These are phyloP conservation scores for Citrus australasica DNA, from an alignment of 345 rosid species.

Conservation along the genomic window DNA sequence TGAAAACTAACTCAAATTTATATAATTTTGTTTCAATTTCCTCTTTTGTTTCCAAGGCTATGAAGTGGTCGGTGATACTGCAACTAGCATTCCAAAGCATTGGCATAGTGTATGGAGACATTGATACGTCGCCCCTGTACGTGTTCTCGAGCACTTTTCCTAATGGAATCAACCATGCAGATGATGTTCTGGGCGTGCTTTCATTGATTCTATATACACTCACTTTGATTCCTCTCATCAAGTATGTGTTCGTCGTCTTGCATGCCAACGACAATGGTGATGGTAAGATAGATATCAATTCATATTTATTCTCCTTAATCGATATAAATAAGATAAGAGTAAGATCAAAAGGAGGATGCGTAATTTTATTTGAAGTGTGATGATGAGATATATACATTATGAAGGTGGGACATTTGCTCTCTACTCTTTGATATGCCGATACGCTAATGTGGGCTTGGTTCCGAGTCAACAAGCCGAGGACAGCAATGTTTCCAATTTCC, in stretches of 20 bases:
- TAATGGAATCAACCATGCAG: conserved; percentile 15
- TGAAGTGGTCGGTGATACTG: conserved; percentile 7
- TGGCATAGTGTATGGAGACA: conserved; percentile 39
- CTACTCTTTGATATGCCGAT: conserved; percentile 51
- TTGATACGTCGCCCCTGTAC: conserved; percentile 35
- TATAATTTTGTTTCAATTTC: too few species aligned
- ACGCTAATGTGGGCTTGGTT: conserved; percentile 41
- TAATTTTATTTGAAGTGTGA: too few species aligned
- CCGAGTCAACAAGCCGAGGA: conserved; percentile 51
- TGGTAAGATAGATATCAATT: conserved; percentile 14
- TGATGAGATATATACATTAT: too few species aligned
- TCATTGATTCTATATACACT: conserved; percentile 29
- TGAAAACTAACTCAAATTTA: too few species aligned
- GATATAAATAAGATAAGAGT: too few species aligned
- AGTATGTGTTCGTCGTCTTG: conserved; percentile 27
- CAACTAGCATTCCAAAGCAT: conserved; percentile 32
- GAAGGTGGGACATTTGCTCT: conserved; percentile 67
- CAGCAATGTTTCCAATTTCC: conserved; percentile 38
- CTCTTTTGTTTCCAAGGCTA: background rate
- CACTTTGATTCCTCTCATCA: conserved; percentile 10
- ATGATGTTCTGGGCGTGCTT: conserved; percentile 22
- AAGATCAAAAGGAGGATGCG: too few species aligned
- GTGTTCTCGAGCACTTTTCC: conserved; percentile 17
- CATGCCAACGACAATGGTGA: conserved; percentile 33
- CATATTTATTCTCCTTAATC: background rate